These are phyloP conservation scores for Mesembryanthemum crystallinum DNA, from an alignment of 148 eudicot species.

Conservation along the genomic window DNA sequence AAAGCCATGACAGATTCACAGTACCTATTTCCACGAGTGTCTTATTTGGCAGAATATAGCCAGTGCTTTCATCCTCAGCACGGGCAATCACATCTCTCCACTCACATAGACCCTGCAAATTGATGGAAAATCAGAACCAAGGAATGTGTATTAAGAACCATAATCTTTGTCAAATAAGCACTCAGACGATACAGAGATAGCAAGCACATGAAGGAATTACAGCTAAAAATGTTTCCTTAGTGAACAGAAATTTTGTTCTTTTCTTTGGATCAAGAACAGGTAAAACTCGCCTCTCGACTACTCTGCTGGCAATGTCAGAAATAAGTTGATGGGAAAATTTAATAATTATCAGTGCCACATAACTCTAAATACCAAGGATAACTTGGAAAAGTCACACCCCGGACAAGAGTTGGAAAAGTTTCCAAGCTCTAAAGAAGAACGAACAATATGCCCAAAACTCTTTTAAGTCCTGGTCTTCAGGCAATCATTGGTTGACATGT, in stretches of 20 bases:
- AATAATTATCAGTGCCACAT: background rate
- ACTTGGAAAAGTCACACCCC: background rate
- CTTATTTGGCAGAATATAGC: conserved; percentile 87
- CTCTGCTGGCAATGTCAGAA: background rate
- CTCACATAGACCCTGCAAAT: conserved; percentile 73
- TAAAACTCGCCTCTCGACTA: background rate
- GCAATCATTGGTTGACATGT: background rate
- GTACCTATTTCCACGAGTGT: conserved; percentile 86
- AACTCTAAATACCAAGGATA: background rate
- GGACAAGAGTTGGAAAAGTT: background rate
- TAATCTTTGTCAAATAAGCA: background rate
- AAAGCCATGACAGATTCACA: background rate
- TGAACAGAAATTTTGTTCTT: background rate
- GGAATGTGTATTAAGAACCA: background rate
- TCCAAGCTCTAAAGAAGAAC: background rate
- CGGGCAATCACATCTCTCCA: conserved; percentile 97
- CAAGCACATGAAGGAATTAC: background rate
- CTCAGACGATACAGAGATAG: background rate
- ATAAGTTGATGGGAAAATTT: background rate
- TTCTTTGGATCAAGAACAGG: background rate
- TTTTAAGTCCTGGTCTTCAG: background rate
- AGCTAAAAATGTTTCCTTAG: background rate
- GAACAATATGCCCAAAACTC: background rate
- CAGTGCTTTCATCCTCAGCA: conserved; percentile 98
- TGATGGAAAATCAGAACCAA: background rate